Evolutionary conservation across 2,329 filamentous ascomycete genomes (phyloP).

Genomic region (Neofusicoccum umdonicola): DNA sequence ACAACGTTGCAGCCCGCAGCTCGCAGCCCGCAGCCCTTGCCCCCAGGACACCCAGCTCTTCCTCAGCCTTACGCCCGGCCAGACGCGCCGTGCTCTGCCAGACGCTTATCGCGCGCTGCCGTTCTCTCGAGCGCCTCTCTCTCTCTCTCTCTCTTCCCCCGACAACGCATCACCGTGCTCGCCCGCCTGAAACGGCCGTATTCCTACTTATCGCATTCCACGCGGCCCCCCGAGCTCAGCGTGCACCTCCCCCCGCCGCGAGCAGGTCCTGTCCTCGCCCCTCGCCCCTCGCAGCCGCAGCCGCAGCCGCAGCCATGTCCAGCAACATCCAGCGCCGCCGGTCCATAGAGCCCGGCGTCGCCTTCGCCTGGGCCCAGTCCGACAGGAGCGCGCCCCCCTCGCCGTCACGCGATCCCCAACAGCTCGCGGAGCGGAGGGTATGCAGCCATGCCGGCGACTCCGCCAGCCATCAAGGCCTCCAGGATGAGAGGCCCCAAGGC

Average conservation of each 20-base stretch:
- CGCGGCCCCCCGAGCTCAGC: slow-evolving; percentile 2
- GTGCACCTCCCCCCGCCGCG: background rate
- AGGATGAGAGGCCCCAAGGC: background rate
- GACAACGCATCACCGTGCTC: slow-evolving; percentile 15
- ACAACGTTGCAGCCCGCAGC: background rate
- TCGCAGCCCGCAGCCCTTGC: no score
- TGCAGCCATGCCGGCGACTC: slow-evolving; percentile 10
- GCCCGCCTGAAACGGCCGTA: slow-evolving; percentile 2
- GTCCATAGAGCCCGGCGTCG: slow-evolving; percentile 17
- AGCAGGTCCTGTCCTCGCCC: background rate
- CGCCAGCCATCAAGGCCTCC: background rate
- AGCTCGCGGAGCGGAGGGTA: slow-evolving; percentile 1
- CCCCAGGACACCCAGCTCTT: background rate
- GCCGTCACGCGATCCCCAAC: slow-evolving; percentile 2
- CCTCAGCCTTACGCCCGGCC: slow-evolving; percentile 6
- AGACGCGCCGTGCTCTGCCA: background rate
- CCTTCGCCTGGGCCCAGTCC: slow-evolving; percentile 10
- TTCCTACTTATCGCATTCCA: slow-evolving; percentile 10
- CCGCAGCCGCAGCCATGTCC: background rate
- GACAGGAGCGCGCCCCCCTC: slow-evolving; percentile 10
- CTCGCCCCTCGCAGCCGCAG: background rate
- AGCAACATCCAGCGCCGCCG: slow-evolving; percentile 14
- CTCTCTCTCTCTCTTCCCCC: background rate
- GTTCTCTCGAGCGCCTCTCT: background rate
- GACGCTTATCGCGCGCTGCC: slow-evolving; percentile 2